Evolutionary conservation across 2,329 filamentous ascomycete genomes (phyloP).

Genomic region (Neonectria faginata): DNA sequence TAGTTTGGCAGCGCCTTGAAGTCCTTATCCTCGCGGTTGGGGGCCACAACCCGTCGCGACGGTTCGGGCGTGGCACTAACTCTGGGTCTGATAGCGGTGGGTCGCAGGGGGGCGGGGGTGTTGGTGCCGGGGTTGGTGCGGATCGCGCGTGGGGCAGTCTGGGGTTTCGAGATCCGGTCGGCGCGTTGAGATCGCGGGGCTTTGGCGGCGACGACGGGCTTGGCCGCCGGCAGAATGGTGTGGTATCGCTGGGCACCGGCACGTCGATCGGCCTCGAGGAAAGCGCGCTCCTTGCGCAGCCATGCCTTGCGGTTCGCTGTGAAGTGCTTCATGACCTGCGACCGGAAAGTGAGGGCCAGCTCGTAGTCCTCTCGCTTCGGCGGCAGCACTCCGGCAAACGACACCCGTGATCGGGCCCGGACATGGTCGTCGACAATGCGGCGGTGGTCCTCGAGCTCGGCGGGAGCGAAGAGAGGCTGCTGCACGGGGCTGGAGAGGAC

Average conservation of each 20-base stretch:
- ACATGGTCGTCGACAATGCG: conserved; percentile 65
- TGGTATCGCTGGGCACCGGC: conserved; percentile 55
- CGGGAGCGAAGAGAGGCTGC: conserved; percentile 62
- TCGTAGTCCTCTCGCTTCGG: conserved; percentile 67
- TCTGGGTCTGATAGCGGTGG: conserved; percentile 45
- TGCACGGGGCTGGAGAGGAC: conserved; percentile 55
- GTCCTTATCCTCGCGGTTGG: conserved; percentile 85
- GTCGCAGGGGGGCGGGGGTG: conserved; percentile 45
- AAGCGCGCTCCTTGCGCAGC: conserved; percentile 63
- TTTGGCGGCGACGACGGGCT: conserved; percentile 48
- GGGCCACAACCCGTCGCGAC: conserved; percentile 65
- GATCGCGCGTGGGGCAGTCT: conserved; percentile 51
- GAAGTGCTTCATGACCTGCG: conserved; percentile 62
- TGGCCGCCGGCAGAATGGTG: conserved; percentile 57
- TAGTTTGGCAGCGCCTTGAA: conserved; percentile 78
- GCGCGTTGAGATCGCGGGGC: conserved; percentile 46
- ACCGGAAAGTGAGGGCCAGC: conserved; percentile 64
- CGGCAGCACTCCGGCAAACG: conserved; percentile 59
- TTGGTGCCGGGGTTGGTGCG: conserved; percentile 43
- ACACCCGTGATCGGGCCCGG: conserved; percentile 54
- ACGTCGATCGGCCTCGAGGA: conserved; percentile 61
- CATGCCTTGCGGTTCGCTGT: conserved; percentile 58
- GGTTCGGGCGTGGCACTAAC: conserved; percentile 63
- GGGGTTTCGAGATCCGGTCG: conserved; percentile 53
- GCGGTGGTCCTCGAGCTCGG: conserved; percentile 56